Conservation (phyloP, 768 basidiomycete genomes). For the Suillus brevipes region DNA sequence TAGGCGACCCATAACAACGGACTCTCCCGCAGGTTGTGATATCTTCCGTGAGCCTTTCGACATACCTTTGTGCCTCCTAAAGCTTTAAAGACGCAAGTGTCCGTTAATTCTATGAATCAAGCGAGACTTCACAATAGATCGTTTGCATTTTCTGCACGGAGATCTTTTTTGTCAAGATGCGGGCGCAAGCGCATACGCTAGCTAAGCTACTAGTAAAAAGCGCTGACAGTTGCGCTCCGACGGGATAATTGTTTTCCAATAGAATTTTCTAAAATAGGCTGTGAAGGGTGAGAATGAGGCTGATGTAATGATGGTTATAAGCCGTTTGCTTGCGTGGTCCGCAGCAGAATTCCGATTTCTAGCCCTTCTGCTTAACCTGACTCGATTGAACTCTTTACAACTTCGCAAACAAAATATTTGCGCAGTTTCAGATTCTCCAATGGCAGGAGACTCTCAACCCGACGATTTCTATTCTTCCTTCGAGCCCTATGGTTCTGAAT, state of each 20-base stretch:
- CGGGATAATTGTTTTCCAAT: background rate
- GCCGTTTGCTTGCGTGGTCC: constrained; percentile 32
- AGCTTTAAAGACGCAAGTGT: background rate
- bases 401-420: constrained; percentile 17
- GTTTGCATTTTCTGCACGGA: background rate
- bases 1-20: background rate
- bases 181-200: background rate
- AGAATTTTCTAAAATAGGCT: constrained; percentile 16
- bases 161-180: background rate
- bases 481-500: constrained; percentile 38
- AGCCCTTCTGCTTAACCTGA: constrained; percentile 16
- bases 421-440: constrained; percentile 25
- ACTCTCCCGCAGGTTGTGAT: background rate
- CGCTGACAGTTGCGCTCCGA: constrained; percentile 2
- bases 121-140: constrained; percentile 1
- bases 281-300: constrained; percentile 29
- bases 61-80: constrained; percentile 1
- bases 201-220: background rate
- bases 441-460: constrained; percentile 33
- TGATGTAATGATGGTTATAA: constrained; percentile 39
- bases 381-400: constrained; percentile 5
- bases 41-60: background rate
- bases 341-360: constrained; percentile 25
- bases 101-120: constrained; percentile 1
- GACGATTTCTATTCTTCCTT: constrained; percentile 35